Evolutionary conservation across 164 flowering plant genomes (phyloP), one percentile per base, ranked within the genome.

Genomic region (Macadamia integrifolia): DNA sequence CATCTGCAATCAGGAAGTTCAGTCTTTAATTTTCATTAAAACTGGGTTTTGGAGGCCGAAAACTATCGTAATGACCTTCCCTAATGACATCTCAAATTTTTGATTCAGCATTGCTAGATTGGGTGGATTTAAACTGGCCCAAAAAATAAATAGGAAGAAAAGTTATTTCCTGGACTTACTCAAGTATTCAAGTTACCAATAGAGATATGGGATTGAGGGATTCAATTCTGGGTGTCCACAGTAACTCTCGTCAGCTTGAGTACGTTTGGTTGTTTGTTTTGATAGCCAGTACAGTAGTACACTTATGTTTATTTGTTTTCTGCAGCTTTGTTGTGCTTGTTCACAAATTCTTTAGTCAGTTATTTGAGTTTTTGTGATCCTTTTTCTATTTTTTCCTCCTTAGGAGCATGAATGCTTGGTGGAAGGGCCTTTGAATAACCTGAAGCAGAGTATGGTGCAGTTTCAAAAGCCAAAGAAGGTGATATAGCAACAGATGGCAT

Each of bases 391-490:
- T 49, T 23, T 67, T 46, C 60, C 55, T 71, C 32, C n/a, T 9
- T 15, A 93, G 99, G 99, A 94, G 62, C 89, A 94, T 65, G 99
- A 92, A 72, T 92, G 99, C 78, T 87, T 94, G 85, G 99, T 94
- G 66, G 99, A 94, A 83, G 99, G 99, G 62, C 99, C 99, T 63
- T 76, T 94, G 52, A 94, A 87, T 79, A 94, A 94, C 78, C 71
- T 94, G 84, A 94, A 94, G 79, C 99, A 94, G 81, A 94, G 99
- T 73, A 94, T 94, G 99, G 98, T 94, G 69, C 99, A 94, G 68
- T 94, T 94, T 81, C 99, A 92, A 72, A 94, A 94, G 82, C 99
- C 98, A 28, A 94, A 92, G 76, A 94, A 91, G 96, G 98, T 94
- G 80, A 17, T 44, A 9, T 60, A 64, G 66, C 62, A 29, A 35